A percentile compares a stretch with the other conserved stretches of the same genome.
Evolutionary conservation across 1,284 basidiomycete species (phyloP).

Genomic region (Pseudomicrostroma phylloplanum): DNA sequence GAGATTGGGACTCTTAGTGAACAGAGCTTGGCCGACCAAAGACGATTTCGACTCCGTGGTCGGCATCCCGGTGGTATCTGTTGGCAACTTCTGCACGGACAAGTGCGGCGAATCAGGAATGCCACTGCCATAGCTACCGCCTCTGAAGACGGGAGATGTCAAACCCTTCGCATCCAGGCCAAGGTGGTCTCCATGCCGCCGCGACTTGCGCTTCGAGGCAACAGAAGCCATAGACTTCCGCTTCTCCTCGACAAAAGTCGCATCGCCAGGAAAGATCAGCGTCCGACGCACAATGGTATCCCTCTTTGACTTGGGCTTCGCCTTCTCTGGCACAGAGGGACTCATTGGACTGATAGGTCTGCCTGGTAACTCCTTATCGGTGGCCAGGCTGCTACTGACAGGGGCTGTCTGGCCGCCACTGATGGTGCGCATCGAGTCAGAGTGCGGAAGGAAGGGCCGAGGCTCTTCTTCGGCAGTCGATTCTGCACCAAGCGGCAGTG

Average conservation of each 20-base stretch:
- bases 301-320: conserved; percentile 26
- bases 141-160: too few relatives aligned
- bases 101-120: not conserved
- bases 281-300: conserved; percentile 41
- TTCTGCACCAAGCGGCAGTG: too few relatives aligned
- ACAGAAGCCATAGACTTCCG: conserved; percentile 8
- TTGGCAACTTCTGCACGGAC: not conserved
- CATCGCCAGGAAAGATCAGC: conserved; percentile 33
- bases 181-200: not conserved
- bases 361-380: too few relatives aligned
- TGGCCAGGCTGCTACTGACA: too few relatives aligned
- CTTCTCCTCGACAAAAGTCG: not conserved
- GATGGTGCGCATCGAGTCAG: too few relatives aligned
- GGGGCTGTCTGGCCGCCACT: too few relatives aligned
- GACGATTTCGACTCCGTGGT: not conserved
- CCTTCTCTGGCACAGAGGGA: not conserved
- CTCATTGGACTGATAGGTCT: too few relatives aligned
- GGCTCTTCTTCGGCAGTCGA: too few relatives aligned
- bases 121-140: not conserved
- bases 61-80: not conserved
- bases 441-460: too few relatives aligned
- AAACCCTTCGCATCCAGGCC: not conserved
- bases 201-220: conserved; percentile 26
- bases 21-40: not conserved
- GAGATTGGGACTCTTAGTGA: not conserved